Evolutionary conservation across 2,329 filamentous ascomycete species (phyloP).

Genomic region (Leptoxyphium fumago): DNA sequence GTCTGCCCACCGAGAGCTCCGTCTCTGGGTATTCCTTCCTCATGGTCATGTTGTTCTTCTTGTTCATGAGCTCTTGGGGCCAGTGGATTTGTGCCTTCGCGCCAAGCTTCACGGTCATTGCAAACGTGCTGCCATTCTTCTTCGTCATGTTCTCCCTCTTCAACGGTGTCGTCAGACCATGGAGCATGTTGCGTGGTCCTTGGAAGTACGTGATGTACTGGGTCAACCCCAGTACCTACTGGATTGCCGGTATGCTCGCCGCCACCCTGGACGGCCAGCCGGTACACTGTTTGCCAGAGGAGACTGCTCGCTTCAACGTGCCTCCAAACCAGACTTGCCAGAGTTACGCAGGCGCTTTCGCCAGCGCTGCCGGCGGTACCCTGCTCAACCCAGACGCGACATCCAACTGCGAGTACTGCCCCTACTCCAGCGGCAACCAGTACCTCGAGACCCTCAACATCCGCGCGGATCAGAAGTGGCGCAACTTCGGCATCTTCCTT

Average conservation of each 20-base stretch:
- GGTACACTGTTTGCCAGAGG: constrained; percentile 31
- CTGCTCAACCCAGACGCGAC: constrained; percentile 46
- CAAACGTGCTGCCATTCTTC: constrained; percentile 64
- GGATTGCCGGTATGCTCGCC: constrained; percentile 55
- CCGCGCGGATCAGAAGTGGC: constrained; percentile 41
- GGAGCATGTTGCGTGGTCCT: constrained; percentile 48
- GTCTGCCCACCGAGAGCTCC: constrained; percentile 44
- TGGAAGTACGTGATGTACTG: constrained; percentile 63
- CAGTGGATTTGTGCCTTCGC: constrained; percentile 78
- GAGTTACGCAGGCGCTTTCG: constrained; percentile 48
- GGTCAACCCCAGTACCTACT: constrained; percentile 54
- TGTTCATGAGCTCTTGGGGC: constrained; percentile 63
- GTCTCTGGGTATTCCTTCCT: constrained; percentile 63
- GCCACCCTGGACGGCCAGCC: constrained; percentile 41
- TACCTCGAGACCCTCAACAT: constrained; percentile 49
- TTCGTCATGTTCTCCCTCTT: constrained; percentile 64
- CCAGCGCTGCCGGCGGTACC: constrained; percentile 42
- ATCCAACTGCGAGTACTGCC: constrained; percentile 53
- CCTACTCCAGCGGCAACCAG: constrained; percentile 48
- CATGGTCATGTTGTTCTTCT: constrained; percentile 63
- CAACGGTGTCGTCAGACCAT: constrained; percentile 63
- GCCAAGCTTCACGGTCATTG: constrained; percentile 63
- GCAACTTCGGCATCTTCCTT: constrained; percentile 57
- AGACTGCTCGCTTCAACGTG: constrained; percentile 51
- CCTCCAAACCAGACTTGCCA: constrained; percentile 50